Evolutionary conservation across 192 early-diverging fungal species (phyloP).

Genomic region (Haplosporangium gracile): DNA sequence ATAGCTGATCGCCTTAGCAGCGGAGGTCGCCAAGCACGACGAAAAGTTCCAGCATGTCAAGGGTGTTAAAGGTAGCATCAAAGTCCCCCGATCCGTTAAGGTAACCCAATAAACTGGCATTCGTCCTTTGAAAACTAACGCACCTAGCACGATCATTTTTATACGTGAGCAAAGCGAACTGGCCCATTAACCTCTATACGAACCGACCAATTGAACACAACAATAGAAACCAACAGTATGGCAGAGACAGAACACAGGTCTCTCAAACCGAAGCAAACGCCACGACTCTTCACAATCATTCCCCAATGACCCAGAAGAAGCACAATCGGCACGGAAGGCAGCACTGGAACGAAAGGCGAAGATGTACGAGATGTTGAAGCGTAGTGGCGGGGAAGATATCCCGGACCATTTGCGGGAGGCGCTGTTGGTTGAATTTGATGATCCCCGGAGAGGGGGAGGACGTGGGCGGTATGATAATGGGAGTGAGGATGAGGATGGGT

Average conservation of each 20-base stretch:
- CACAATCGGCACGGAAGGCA: constrained; percentile 52
- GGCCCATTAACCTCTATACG: no score
- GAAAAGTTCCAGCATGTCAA: constrained; percentile 33
- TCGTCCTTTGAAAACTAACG: no score
- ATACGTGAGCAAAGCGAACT: no score
- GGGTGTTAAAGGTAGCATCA: constrained; percentile 8
- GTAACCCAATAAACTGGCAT: neutral
- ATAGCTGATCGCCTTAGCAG: constrained; percentile 40
- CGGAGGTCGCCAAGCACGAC: constrained; percentile 47
- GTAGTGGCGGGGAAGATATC: constrained; percentile 37
- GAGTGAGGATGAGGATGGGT: constrained; percentile 20
- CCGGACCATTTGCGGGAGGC: constrained; percentile 60
- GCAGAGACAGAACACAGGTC: constrained; percentile 65
- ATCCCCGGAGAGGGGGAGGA: constrained; percentile 34
- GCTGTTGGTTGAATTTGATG: constrained; percentile 72
- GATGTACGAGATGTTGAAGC: constrained; percentile 68
- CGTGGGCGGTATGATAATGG: neutral
- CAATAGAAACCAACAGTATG: constrained; percentile 62
- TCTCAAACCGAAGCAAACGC: constrained; percentile 54
- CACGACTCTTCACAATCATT: constrained; percentile 23
- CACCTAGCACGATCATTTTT: no score
- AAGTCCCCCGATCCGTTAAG: constrained; percentile 36
- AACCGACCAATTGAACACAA: no score
- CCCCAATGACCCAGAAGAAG: constrained; percentile 35
- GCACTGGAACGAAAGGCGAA: constrained; percentile 73